Evolutionary conservation across 495 filamentous ascomycete genomes (phyloP).

Genomic region (Lasiosphaeria ovina): DNA sequence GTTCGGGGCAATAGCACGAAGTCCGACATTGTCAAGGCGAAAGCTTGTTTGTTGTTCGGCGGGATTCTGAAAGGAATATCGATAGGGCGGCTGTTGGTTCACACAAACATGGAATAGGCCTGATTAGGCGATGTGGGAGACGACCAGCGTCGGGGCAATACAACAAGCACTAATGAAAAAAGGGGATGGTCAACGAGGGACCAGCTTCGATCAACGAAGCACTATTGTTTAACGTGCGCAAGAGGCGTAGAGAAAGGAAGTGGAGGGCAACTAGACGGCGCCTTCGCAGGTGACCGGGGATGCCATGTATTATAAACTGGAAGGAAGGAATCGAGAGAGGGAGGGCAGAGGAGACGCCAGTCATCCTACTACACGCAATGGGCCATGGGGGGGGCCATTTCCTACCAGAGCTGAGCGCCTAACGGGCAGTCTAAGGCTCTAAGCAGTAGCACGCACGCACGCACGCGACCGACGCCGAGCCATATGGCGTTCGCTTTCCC

Average conservation of each 20-base stretch:
- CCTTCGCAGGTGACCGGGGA: slow-evolving; percentile 24
- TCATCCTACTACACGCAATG: background rate
- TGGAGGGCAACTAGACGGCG: slow-evolving; percentile 22
- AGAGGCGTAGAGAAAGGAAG: slow-evolving; percentile 34
- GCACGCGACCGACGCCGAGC: no score
- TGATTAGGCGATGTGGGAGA: slow-evolving; percentile 16
- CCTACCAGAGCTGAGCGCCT: slow-evolving; percentile 28
- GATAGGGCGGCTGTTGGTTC: slow-evolving; percentile 12
- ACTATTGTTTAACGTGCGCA: slow-evolving; percentile 33
- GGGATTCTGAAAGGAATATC: slow-evolving; percentile 16
- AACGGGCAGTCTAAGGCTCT: slow-evolving; percentile 9
- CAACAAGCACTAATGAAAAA: slow-evolving; percentile 29
- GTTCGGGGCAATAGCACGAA: slow-evolving; percentile 56
- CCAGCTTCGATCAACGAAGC: slow-evolving; percentile 54
- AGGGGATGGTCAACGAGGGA: slow-evolving; percentile 37
- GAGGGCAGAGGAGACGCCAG: slow-evolving; percentile 7
- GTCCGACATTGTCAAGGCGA: slow-evolving; percentile 49
- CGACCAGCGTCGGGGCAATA: slow-evolving; percentile 41
- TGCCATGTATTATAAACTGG: slow-evolving; percentile 28
- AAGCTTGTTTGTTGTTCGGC: slow-evolving; percentile 16
- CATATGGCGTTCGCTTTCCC: background rate
- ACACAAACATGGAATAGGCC: slow-evolving; percentile 24
- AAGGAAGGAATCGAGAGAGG: slow-evolving; percentile 18
- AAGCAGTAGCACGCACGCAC: no score
- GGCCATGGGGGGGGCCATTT: slow-evolving; percentile 10